Conservation (phyloP, 23 red algal genomes). For the Chondrus crispus region DNA sequence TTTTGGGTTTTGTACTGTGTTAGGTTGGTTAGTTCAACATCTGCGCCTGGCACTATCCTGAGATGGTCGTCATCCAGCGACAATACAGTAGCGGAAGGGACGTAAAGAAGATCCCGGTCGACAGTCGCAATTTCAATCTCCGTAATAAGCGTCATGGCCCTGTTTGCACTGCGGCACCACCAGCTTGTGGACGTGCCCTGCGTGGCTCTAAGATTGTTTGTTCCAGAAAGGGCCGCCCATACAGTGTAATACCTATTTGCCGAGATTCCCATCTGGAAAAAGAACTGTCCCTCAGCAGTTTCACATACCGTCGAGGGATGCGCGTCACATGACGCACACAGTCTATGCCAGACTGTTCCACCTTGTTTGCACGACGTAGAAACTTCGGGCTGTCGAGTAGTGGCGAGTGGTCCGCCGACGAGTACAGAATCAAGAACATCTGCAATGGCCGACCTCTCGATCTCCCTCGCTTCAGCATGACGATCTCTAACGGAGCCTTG, state of each 20-base stretch:
- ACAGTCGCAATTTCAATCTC: conserved; percentile 1
- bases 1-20: neutral
- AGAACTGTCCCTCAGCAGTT: neutral
- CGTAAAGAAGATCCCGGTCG: neutral
- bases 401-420: too few relatives aligned
- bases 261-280: neutral
- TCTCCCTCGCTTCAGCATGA: too few relatives aligned
- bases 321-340: neutral
- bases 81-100: neutral
- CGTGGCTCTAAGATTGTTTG: too few relatives aligned
- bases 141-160: neutral
- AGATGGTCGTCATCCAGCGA: conserved; percentile 2
- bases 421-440: too few relatives aligned
- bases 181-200: too few relatives aligned
- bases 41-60: neutral
- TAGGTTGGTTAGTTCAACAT: neutral
- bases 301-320: neutral
- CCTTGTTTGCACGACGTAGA: too few relatives aligned
- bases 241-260: neutral
- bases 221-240: neutral
- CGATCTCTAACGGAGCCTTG: too few relatives aligned
- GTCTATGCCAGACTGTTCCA: neutral
- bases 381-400: too few relatives aligned
- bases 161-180: neutral
- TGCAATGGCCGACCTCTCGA: too few relatives aligned